Evolutionary conservation across 2,329 filamentous ascomycete species (phyloP), one percentile per base, ranked within the genome.

Genomic region (Claviceps purpurea): DNA sequence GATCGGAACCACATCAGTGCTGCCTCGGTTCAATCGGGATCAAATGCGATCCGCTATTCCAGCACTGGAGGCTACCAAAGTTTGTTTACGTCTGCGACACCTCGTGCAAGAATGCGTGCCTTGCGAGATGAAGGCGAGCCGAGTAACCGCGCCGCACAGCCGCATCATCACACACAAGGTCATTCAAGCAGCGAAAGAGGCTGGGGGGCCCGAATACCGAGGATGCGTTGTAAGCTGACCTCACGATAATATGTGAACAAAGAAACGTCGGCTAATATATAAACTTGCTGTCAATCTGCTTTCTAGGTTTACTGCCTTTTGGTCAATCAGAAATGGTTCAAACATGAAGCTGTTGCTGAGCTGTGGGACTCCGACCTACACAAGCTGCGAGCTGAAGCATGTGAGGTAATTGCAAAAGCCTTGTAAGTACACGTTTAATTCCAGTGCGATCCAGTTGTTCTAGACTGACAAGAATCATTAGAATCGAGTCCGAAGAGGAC

Each of bases 361-460:
- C 79, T 97, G 2, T 98, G 91, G 89, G 91, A 98, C 67, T 83
- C 90, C 6, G 85, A 89, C 54, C 74, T 97, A 41, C 88, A 95
- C 65, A 71, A 83, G 43, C 72, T 93, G 40, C 81, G 91, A 34
- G 88, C 89, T 2, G 73, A 78, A 2, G 90, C 93, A 14, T 95
- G 89, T 63, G 89, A 96, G 66, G 83, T 96, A 47, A 85, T 98
- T 61, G 90, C 93, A 20, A 98, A 97, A 72, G 74, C 78, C 24
- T 72, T 84, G 76, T 77, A 61, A 61, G 73, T 62, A 11, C 44
- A 16, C n/a, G 3, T 30, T 18, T 24, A 8, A 22, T 4, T 24
- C 5, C 10, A 44, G 11, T 24, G 18, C 13, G 24, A 3, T 1
- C 18, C 6, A n/a, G 18, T 16, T 20, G 37, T 24, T 24, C 16